phyloP scores from a whole-genome alignment of 495 filamentous ascomycete genomes.

The Xylaria scruposa region DNA sequence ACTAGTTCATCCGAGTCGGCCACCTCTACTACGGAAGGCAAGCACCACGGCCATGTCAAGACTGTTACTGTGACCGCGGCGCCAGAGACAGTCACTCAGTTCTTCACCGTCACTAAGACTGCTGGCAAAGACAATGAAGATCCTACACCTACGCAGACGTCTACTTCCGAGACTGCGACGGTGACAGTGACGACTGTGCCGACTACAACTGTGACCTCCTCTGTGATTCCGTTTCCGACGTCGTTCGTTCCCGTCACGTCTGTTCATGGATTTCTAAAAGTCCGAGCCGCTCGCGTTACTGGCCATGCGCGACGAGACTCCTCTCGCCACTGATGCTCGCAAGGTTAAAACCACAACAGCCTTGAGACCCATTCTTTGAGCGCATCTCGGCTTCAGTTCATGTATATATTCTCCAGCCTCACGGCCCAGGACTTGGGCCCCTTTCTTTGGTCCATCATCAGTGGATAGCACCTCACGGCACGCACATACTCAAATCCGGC shows the following conservation, averaged over 20 bases:
- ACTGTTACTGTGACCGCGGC: constrained; percentile 39
- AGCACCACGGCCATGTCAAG: constrained; percentile 29
- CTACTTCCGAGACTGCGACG: background rate
- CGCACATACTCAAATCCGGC: background rate
- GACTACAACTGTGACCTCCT: background rate
- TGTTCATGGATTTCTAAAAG: constrained; percentile 35
- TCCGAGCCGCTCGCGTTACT: constrained; percentile 29
- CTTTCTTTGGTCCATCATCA: constrained; percentile 14
- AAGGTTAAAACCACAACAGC: no score
- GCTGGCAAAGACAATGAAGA: constrained; percentile 1
- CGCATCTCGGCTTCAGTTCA: background rate
- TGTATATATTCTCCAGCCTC: constrained; percentile 3
- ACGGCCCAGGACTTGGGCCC: background rate
- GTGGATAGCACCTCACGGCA: background rate
- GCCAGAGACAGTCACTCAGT: constrained; percentile 30
- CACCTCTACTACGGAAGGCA: constrained; percentile 21
- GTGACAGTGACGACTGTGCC: background rate
- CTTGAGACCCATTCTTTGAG: background rate
- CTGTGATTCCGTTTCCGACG: constrained; percentile 16
- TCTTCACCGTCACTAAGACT: constrained; percentile 32
- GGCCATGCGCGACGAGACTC: constrained; percentile 35
- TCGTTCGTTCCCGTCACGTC: constrained; percentile 30
- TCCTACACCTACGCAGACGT: background rate
- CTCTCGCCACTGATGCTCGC: background rate
- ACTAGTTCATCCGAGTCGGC: constrained; percentile 5